Base-by-base conservation (phyloP, 2,329 filamentous ascomycete genomes). In the Ophiostoma ulmi region DNA sequence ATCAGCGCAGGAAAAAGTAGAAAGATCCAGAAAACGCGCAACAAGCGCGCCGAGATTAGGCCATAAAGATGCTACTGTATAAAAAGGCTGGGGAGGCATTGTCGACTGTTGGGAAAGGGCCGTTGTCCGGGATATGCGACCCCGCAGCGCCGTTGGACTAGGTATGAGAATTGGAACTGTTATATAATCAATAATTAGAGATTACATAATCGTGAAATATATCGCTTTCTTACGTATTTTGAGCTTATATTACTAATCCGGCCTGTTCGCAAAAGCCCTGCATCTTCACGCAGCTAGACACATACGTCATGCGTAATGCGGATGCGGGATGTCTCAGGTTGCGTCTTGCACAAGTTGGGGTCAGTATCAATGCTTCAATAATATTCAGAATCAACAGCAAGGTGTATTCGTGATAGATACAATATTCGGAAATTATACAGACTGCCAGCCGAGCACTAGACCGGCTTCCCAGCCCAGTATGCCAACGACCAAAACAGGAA, bases 391-490 rank as follows among this genome's bases (percentile, higher is more conserved):
- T 58, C 52, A 55, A 55, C 48, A 55, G 20, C 48, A 58, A 20
- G 22, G n/a, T 26, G 52, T 58, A 58, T 58, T 63, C 26, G 10
- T 63, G 17, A 39, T 38, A 36, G 63, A 65, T 22, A 65, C n/a
- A 41, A 65, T 65, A 65, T 65, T 65, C 63, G 26, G n/a, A 38
- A 41, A 65, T 65, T 39, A 65, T 65, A 65, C 63, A 65, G 7
- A 65, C 61, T 65, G 35, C 7, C 35, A 13, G 63, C 10, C 36
- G 63, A 39, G 36, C 17, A 39, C 63, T 14, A 10, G n/a, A 3
- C 7, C 20, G 11, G n/a, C 63, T 22, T 39, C 11, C 17, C 63
- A 38, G 13, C 20, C 26, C 61, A 65, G 14, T 26, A 36, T 17
- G 63, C n/a, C 63, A 39, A 65, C 36, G 63, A 39, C 63, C 10